A percentile compares a stretch with the other conserved stretches of the same genome.
Evolutionary conservation across 2,329 filamentous ascomycete genomes (phyloP).

Genomic region (Rhinocladiella similis): DNA sequence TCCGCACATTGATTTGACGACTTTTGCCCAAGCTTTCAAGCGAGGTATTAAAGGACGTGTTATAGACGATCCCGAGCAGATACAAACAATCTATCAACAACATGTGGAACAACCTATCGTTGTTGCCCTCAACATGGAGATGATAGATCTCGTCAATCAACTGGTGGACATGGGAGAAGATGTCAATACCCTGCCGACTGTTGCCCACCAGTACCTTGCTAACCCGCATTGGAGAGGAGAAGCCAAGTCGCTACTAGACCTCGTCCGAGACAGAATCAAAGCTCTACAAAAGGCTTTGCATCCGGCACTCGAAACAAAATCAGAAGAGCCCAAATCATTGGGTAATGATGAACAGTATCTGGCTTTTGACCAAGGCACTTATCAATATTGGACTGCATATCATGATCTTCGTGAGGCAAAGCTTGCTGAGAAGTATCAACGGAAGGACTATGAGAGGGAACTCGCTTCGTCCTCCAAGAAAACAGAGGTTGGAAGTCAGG

Average conservation of each 20-base stretch:
- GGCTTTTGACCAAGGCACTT: conserved; percentile 55
- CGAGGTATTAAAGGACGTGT: conserved; percentile 40
- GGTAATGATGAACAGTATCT: conserved; percentile 54
- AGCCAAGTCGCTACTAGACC: conserved; percentile 57
- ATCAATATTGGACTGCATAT: conserved; percentile 57
- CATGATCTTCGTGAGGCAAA: conserved; percentile 41
- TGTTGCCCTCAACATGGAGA: conserved; percentile 54
- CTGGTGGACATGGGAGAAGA: conserved; percentile 67
- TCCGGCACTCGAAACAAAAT: not conserved
- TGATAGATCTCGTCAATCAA: conserved; percentile 53
- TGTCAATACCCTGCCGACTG: conserved; percentile 58
- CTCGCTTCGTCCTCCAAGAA: conserved; percentile 31
- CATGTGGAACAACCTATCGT: conserved; percentile 66
- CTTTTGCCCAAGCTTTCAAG: conserved; percentile 61
- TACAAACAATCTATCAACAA: conserved; percentile 50
- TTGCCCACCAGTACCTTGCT: conserved; percentile 31
- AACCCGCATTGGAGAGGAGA: conserved; percentile 21
- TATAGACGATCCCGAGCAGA: conserved; percentile 41
- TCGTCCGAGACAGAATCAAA: conserved; percentile 56
- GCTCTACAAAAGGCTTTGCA: conserved; percentile 49
- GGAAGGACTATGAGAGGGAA: conserved; percentile 39
- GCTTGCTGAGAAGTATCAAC: conserved; percentile 22
- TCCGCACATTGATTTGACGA: conserved; percentile 61
- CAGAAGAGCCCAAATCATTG: conserved; percentile 18
- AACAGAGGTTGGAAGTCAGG: conserved; percentile 35